phyloP scores from a whole-genome alignment of 106 monocot species.

The Acorus calamus region DNA sequence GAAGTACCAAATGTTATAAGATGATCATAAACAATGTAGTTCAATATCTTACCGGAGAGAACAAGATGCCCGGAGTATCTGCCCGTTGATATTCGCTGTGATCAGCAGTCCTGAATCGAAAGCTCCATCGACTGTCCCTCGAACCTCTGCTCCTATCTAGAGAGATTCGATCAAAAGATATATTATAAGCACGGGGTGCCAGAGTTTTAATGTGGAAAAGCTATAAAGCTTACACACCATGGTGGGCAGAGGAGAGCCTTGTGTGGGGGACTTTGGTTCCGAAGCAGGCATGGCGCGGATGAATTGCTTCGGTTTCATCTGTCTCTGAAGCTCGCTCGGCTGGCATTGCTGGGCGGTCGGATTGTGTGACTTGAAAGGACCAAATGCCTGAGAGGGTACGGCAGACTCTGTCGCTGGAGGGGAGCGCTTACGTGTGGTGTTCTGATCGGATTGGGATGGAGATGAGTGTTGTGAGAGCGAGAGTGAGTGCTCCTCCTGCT shows the following conservation, averaged over 20 bases:
- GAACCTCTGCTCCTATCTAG: slow-evolving; percentile 87
- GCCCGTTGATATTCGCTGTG: slow-evolving; percentile 90
- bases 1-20: neutral
- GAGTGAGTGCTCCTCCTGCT: slow-evolving; percentile 86
- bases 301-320: slow-evolving; percentile 33
- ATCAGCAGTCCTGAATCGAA: slow-evolving; percentile 90
- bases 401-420: slow-evolving; percentile 25
- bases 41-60: slow-evolving; percentile 56
- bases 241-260: slow-evolving; percentile 10
- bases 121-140: slow-evolving; percentile 77
- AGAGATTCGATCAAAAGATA: neutral
- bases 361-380: slow-evolving; percentile 25
- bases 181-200: slow-evolving; percentile 16
- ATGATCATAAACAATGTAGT: neutral
- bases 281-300: slow-evolving; percentile 22
- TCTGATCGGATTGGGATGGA: slow-evolving; percentile 84
- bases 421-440: slow-evolving; percentile 27
- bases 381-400: slow-evolving; percentile 20
- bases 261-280: slow-evolving; percentile 22
- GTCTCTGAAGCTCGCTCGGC: slow-evolving; percentile 11
- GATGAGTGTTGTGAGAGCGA: slow-evolving; percentile 80
- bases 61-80: slow-evolving; percentile 81
- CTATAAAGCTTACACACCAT: slow-evolving; percentile 4
- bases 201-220: slow-evolving; percentile 19
- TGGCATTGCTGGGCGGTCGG: neutral